Base-by-base conservation (phyloP, 225 moss, liverwort and hornwort genomes). In the Bryum argenteum region DNA sequence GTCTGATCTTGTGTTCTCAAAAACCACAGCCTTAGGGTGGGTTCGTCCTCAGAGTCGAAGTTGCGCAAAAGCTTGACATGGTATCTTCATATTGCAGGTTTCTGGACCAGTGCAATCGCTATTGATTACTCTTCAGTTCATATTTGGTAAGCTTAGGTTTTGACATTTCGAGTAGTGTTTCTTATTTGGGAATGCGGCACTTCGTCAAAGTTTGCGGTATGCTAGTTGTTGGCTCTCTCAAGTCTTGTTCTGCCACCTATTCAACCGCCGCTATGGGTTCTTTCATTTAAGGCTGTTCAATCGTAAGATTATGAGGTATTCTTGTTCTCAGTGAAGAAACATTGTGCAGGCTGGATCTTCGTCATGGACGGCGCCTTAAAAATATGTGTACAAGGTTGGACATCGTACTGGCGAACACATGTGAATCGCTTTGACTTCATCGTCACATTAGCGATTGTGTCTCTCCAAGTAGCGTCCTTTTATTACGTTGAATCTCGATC, bases 351-450 rank as follows among this genome's bases (percentile, higher is more conserved):
- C 58, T 87, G 79, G 78, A 65, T 92, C 41, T 95, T 95, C 50
- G 73, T 95, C 2, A 60, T 88, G 65, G 92, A 95, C 60, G 89
- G 87, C 22, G 50, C 80, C 54, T 79, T 95, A n/a, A 95, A 95
- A 73, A 84, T 90, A 20, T 89, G 77, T 58, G 90, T 92, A 24
- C 82, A 89, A 77, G 92, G 94, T 48, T 87, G 92, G 84, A 41
- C 81, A 68, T 73, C 77, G 21, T 92, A 84, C 71, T 93, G 85
- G 85, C 85, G 84, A 57, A 81, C 78, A 42, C 80, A 77, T 45
- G 75, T 91, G 18, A 89, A 86, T 66, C 79, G 84, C 26, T 89
- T 80, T 65, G 93, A 93, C 73, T 79, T 87, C 71, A 18, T 89
- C 17, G 77, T 87, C 62, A 85, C 85, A 41, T 0, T 78, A 24